Conservation (phyloP, 1,284 basidiomycete genomes). For the Coniferiporia sulphurascens region DNA sequence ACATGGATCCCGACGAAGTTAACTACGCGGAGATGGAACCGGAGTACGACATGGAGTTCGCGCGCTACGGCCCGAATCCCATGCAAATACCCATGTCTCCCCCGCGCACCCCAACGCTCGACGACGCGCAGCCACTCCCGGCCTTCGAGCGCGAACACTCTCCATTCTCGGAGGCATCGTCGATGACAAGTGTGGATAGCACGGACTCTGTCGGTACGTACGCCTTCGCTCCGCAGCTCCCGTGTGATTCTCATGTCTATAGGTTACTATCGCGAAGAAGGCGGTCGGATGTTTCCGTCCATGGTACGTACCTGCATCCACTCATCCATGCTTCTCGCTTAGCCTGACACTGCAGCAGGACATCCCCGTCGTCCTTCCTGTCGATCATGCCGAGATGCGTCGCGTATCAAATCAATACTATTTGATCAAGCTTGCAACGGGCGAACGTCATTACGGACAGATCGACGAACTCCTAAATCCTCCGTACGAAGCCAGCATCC, state of each 20-base stretch:
- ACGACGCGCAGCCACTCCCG: background rate
- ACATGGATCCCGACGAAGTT: background rate
- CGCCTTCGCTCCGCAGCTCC: background rate
- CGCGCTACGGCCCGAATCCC: conserved; percentile 14
- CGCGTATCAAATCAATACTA: conserved; percentile 12
- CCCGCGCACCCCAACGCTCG: conserved; percentile 14
- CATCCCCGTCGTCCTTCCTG: conserved; percentile 16
- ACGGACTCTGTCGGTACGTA: conserved; percentile 15
- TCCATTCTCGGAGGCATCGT: conserved; percentile 16
- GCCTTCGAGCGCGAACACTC: conserved; percentile 9
- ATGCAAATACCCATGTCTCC: conserved; percentile 18
- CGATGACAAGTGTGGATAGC: conserved; percentile 18
- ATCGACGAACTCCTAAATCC: conserved; percentile 17
- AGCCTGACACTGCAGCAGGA: conserved; percentile 1
- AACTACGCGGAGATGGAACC: conserved; percentile 16
- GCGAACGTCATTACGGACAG: conserved; percentile 6
- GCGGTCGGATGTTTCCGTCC: conserved; percentile 16
- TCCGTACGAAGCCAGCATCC: conserved; percentile 12
- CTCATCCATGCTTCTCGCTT: background rate
- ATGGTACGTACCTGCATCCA: conserved; percentile 1
- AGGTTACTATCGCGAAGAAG: conserved; percentile 18
- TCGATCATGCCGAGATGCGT: conserved; percentile 16
- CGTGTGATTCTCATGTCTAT: background rate
- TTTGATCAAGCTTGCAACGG: conserved; percentile 9
- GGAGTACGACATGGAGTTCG: conserved; percentile 19